Conservation (phyloP, 768 basidiomycete species). For the Pleurotus pulmonarius region DNA sequence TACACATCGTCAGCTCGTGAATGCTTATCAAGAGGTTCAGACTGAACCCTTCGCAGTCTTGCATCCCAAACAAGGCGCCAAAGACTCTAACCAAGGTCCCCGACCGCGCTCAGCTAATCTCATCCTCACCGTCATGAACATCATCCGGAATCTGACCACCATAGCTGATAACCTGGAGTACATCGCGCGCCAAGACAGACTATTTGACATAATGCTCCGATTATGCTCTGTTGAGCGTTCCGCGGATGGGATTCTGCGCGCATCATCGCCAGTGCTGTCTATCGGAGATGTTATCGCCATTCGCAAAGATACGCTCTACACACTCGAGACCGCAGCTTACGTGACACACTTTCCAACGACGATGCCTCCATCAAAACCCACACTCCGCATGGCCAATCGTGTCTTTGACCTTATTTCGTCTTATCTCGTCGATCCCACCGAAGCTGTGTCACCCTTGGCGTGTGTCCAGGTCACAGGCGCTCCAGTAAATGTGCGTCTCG, state of each 20-base stretch:
- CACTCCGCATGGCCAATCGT: conserved; percentile 48
- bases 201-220: conserved; percentile 66
- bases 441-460: conserved; percentile 60
- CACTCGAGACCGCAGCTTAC: conserved; percentile 59
- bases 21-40: conserved; percentile 53
- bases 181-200: conserved; percentile 59
- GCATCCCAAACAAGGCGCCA: conserved; percentile 41
- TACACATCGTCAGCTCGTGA: conserved; percentile 66
- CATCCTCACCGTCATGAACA: conserved; percentile 67
- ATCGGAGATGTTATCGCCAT: conserved; percentile 67
- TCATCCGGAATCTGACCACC: conserved; percentile 85
- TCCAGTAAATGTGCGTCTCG: conserved; percentile 33
- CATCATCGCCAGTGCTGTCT: conserved; percentile 59
- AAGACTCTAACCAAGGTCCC: conserved; percentile 49
- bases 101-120: conserved; percentile 66
- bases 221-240: conserved; percentile 50
- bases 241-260: conserved; percentile 28
- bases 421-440: conserved; percentile 66
- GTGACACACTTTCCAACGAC: conserved; percentile 43
- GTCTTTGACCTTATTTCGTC: conserved; percentile 69
- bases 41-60: conserved; percentile 58
- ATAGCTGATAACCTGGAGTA: conserved; percentile 66
- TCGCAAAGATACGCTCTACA: conserved; percentile 74
- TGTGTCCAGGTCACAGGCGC: conserved; percentile 52
- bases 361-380: conserved; percentile 34